Percentiles rank a stretch among this genome's conserved stretches.
phyloP scores from a whole-genome alignment of 75 land plant species.

The Chamaecyparis obtusa region DNA sequence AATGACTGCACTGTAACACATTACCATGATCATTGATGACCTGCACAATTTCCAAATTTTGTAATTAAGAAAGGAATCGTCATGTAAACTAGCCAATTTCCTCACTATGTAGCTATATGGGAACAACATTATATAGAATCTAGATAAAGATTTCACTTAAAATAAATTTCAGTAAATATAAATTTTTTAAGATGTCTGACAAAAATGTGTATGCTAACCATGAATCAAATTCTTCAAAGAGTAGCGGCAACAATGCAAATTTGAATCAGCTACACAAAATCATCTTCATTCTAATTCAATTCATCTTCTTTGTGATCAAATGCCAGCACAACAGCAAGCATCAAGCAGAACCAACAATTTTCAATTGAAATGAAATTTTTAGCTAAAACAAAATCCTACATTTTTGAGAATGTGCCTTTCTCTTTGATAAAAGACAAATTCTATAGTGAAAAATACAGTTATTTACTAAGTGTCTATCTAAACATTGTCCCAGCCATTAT shows the following conservation, averaged over 20 bases:
- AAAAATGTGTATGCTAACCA: neutral
- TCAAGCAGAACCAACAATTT: neutral
- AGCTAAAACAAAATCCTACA: neutral
- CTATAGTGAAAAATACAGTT: neutral
- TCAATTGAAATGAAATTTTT: neutral
- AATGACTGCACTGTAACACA: slow-evolving; percentile 88
- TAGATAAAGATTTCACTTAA: neutral
- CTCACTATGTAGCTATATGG: neutral
- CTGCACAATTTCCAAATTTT: slow-evolving; percentile 37
- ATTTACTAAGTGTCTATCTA: neutral
- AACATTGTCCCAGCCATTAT: neutral
- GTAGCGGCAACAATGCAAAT: neutral
- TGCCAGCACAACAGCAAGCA: neutral
- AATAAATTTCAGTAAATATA: neutral
- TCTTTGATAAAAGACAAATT: neutral
- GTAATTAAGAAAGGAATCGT: neutral
- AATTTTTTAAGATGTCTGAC: neutral
- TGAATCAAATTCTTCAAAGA: neutral
- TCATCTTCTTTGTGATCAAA: neutral
- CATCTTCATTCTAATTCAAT: neutral
- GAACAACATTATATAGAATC: neutral
- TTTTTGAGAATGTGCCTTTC: neutral
- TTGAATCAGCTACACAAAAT: neutral
- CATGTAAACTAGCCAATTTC: neutral
- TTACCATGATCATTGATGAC: slow-evolving; percentile 73